Evolutionary conservation across 768 basidiomycete species (phyloP), one percentile per base, ranked within the genome.

Genomic region (Amanita inopinata): DNA sequence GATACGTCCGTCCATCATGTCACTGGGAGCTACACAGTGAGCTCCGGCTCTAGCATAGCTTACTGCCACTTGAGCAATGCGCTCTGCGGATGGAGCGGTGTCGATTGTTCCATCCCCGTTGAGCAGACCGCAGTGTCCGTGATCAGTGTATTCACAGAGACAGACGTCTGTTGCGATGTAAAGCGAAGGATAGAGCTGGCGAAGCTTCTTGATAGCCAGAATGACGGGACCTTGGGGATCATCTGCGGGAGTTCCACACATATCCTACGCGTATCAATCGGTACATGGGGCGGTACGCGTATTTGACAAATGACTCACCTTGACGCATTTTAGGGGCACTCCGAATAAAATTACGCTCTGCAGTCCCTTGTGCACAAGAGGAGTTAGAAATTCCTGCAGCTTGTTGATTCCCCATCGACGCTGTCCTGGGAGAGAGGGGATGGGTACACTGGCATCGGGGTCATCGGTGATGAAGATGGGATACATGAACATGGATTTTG

Each of bases 1-100:
- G 49, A 99, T 80, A 14, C 94, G 72, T 0, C 94, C 96, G 57
- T 99, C 96, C 92, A 98, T 98, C 96, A 99, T 99, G 61, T 98
- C 96, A 55, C 92, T 96, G 5, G 96, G 96, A 1, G 96, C 96
- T 45, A 99, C 93, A 55, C 91, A 91, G 60, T 98, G 90, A 1
- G 91, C 96, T n/a, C 96, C 96, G 0, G 96, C 96, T 41, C 71
- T 69, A 0, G 93, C 96, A 51, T 99, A 99, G 55, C 74, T 80
- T 34, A 98, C 69, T 0, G 96, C 91, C 18, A 99, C 93, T 55
- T 96, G 69, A 0, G 89, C 90, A 47, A 99, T 83, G 47, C 96
- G 83, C n/a, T 69, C 67, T 9, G 89, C 87, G 15, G 89, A 93
- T 12, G 80, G 80, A 7, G 64, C 67, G 25, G 79, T 79, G 60